phyloP scores from a whole-genome alignment of 805 yeast species.

The Candida dajiaensis region DNA sequence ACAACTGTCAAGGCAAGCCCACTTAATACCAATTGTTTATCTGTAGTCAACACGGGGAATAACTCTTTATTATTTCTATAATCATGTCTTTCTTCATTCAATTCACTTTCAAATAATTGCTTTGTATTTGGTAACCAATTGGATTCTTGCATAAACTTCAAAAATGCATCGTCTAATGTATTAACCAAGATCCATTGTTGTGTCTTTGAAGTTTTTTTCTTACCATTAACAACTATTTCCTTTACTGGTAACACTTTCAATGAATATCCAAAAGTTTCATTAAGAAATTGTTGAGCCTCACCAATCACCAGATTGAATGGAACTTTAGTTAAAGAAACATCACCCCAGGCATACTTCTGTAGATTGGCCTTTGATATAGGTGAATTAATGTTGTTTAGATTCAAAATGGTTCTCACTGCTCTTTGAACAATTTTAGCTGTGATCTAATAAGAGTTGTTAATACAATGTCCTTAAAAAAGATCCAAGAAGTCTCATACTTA shows the following conservation, averaged over 20 bases:
- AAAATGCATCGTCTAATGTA: constrained; percentile 7
- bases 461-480: too few relatives aligned
- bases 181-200: constrained; percentile 17
- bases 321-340: constrained; percentile 1
- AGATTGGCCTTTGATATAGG: constrained; percentile 8
- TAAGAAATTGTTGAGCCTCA: constrained; percentile 5
- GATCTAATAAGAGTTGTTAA: too few relatives aligned
- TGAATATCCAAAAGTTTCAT: constrained; percentile 6
- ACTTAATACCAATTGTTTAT: constrained; percentile 12
- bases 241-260: constrained; percentile 11
- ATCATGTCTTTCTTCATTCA: constrained; percentile 20
- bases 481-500: too few relatives aligned
- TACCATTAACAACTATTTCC: constrained; percentile 8
- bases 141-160: constrained; percentile 14
- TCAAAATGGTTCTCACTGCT: constrained; percentile 8
- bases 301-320: constrained; percentile 3
- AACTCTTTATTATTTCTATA: constrained; percentile 17
- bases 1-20: constrained; percentile 20
- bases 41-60: constrained; percentile 13
- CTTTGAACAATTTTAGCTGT: constrained; percentile 3
- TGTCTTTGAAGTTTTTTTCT: constrained; percentile 3
- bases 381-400: constrained; percentile 8
- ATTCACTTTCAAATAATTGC: constrained; percentile 17
- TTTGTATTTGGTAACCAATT: constrained; percentile 10
- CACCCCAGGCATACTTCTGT: constrained; percentile 12